Evolutionary conservation across 352 stramenopile species (phyloP).

Genomic region (Phytophthora ramorum): DNA sequence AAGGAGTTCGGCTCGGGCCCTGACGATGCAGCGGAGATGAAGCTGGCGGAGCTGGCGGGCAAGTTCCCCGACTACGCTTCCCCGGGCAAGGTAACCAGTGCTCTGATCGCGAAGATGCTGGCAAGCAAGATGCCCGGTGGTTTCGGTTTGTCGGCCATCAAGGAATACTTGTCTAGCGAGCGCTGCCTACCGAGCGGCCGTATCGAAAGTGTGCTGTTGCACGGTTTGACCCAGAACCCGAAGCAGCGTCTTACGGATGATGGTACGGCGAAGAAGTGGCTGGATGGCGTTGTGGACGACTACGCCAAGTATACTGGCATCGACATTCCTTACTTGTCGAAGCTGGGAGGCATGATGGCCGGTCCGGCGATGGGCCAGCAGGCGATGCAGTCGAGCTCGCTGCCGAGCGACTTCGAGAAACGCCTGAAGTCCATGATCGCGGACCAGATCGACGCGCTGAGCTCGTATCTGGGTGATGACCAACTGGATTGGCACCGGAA

Average conservation of each 20-base stretch:
- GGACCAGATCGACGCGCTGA: slow-evolving; percentile 60
- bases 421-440: slow-evolving; percentile 64
- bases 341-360: slow-evolving; percentile 44
- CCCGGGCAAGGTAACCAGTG: slow-evolving; percentile 76
- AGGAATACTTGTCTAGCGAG: slow-evolving; percentile 74
- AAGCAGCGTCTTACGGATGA: slow-evolving; percentile 76
- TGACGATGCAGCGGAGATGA: slow-evolving; percentile 82
- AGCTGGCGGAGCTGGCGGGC: slow-evolving; percentile 69
- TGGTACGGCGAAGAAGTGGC: slow-evolving; percentile 74
- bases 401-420: slow-evolving; percentile 61
- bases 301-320: slow-evolving; percentile 72
- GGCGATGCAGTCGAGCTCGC: slow-evolving; percentile 35
- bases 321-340: slow-evolving; percentile 63
- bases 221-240: slow-evolving; percentile 71
- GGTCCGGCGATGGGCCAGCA: slow-evolving; percentile 40
- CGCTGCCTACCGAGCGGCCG: slow-evolving; percentile 74
- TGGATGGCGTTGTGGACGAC: slow-evolving; percentile 80
- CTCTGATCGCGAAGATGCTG: slow-evolving; percentile 83
- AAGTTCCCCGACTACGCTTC: slow-evolving; percentile 77
- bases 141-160: slow-evolving; percentile 79
- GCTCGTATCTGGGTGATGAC: slow-evolving; percentile 58
- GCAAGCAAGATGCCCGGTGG: slow-evolving; percentile 84
- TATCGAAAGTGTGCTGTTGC: slow-evolving; percentile 83
- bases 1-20: slow-evolving; percentile 83
- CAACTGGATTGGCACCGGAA: slow-evolving; percentile 59